Base-by-base conservation (phyloP, 2,329 filamentous ascomycete genomes). In the Colletotrichum paranaense region DNA sequence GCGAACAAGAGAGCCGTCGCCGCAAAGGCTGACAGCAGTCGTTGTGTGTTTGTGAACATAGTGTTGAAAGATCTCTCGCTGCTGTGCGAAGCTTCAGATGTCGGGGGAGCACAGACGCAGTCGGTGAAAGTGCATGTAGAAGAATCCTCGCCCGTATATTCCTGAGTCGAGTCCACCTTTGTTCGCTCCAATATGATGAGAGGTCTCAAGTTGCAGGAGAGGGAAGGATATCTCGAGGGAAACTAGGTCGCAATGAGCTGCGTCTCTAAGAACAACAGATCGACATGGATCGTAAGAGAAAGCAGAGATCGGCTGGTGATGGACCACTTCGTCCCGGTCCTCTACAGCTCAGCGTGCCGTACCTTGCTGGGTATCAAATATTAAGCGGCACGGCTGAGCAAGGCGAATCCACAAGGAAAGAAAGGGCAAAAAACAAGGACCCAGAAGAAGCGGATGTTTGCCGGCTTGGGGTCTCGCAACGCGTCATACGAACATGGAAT, bases 361-460 rank as follows among this genome's bases (percentile, higher is more conserved):
- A 60, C 56, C 60, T 73, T 70, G 67, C 60, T 49, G 32, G 60
- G 28, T 22, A 46, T 62, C 30, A 66, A 57, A 52, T 62, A 60
- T 55, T 46, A 62, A 57, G 38, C 56, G 49, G 49, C 71, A 26
- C 28, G 2, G 11, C 46, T 7, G 46, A 26, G 26, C 67, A 71
- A 70, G 60, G 60, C 49, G 67, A 14, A 30, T 19, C 30, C 26
- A 42, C 19, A n/a, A 32, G 30, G 69, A 24, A 26, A 58, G 59
- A 28, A 24, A 53, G 32, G 62, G 11, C 32, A 12, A 12, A 70
- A 26, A 49, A 9, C 2, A 8, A 9, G 55, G 55, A 65, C 71
- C 55, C 71, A 66, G 66, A 62, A 71, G 67, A 56, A 71, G 62
- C 71, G 67, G 67, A 60, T 70, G 60, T 53, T 35, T 65, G 59